Base-by-base conservation (phyloP, 2,329 filamentous ascomycete genomes). In the Aureobasidium sp. region DNA sequence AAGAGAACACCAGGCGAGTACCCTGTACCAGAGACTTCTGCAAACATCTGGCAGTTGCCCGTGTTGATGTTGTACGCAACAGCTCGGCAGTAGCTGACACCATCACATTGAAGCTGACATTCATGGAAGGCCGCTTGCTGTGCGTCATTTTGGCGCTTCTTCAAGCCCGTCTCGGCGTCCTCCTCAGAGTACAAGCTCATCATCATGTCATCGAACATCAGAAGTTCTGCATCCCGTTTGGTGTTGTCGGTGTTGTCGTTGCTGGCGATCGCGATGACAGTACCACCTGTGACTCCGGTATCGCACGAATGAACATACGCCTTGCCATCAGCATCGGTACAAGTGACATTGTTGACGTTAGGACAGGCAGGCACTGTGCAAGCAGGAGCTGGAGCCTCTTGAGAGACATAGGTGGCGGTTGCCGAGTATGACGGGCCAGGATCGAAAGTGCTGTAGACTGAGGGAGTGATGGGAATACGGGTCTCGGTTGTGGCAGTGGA, bases 311-410 rank as follows among this genome's bases (percentile, higher is more conserved):
- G 49, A 0, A 23, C 17, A 42, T 61, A 61, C 10, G 59, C 59
- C 29, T 61, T 61, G 15, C 59, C 59, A 35, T 61, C 50, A n/a
- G 59, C 37, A 49, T 61, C 59, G 9, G 38, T 61, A 51, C 59
- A 61, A 8, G 42, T 57, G 21, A 33, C 31, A 23, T 49, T 49
- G 9, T 55, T 29, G n/a, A 61, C 43, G 9, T 43, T 43, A 1
- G 59, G 59, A 15, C 59, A 61, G 4, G 42, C 19, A 25, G 59
- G 40, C 15, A 33, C 25, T 11, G 49, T 53, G n/a, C 59, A 61
- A 35, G 59, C 31, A 15, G 59, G 59, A 10, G 59, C 50, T 2
- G 59, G 50, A 1, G 59, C 43, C 17, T 49, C n/a, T n/a, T 50
- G 45, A 29, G 55, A 50, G 2, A 59, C n/a, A 29, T 49, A 59